phyloP scores from a whole-genome alignment of 1,284 basidiomycete genomes.

The Tetrapyrgos nigripes region DNA sequence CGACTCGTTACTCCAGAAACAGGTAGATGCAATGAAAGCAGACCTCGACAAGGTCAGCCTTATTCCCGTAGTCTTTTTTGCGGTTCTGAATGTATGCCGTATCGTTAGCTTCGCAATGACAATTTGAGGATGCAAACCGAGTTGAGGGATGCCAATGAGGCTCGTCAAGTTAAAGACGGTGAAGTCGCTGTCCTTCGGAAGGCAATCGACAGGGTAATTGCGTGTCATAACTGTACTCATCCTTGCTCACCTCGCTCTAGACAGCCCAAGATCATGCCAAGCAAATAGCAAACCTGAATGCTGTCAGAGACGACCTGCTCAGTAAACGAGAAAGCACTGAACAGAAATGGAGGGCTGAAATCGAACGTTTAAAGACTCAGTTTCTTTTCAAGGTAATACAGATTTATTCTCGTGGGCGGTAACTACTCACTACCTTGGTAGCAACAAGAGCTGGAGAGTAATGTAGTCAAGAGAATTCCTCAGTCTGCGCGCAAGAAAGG shows the following conservation, averaged over 20 bases:
- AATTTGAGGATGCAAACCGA: constrained; percentile 51
- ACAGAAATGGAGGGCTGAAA: constrained; percentile 67
- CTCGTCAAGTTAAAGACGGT: constrained; percentile 59
- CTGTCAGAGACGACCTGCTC: constrained; percentile 66
- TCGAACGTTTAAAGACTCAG: constrained; percentile 74
- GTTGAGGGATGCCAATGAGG: constrained; percentile 54
- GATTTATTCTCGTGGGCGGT: constrained; percentile 4
- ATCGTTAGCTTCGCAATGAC: constrained; percentile 53
- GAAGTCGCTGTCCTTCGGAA: constrained; percentile 67
- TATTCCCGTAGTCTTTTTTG: constrained; percentile 5
- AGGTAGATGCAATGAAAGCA: constrained; percentile 42
- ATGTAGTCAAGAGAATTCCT: constrained; percentile 56
- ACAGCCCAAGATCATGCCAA: constrained; percentile 61
- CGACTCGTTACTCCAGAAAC: constrained; percentile 7
- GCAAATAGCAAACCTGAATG: constrained; percentile 62
- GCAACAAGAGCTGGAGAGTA: constrained; percentile 76
- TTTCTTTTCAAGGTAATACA: constrained; percentile 66
- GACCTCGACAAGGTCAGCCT: constrained; percentile 55
- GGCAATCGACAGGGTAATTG: constrained; percentile 59
- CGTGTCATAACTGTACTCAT: neutral
- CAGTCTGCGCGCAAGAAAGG: constrained; percentile 50
- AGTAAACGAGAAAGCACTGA: constrained; percentile 58
- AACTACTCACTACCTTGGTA: constrained; percentile 31
- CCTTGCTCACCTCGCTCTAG: constrained; percentile 39
- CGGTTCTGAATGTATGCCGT: constrained; percentile 13